Evolutionary conservation across 2,329 filamentous ascomycete genomes (phyloP).

Genomic region (Curvularia sp.): DNA sequence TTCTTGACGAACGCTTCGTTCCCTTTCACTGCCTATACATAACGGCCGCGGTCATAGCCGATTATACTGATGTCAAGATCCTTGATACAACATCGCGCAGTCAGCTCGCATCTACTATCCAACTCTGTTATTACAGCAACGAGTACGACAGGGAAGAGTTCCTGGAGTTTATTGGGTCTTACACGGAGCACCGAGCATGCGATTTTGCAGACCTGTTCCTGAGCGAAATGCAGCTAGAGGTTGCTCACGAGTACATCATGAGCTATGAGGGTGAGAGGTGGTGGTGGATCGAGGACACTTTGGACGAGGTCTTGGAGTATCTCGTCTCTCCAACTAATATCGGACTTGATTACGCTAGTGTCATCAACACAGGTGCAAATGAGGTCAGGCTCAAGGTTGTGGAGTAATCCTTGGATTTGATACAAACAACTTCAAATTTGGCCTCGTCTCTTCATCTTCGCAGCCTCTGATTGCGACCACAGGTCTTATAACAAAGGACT

Average conservation of each 20-base stretch:
- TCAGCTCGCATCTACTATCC: slow-evolving; percentile 2
- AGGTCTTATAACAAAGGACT: too few relatives aligned
- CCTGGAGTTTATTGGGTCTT: not conserved
- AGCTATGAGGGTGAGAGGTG: slow-evolving; percentile 7
- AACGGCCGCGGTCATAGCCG: slow-evolving; percentile 8
- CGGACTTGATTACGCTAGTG: not conserved
- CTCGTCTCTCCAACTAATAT: not conserved
- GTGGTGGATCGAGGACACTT: slow-evolving; percentile 13
- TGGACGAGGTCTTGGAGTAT: slow-evolving; percentile 10
- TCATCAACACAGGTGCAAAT: not conserved
- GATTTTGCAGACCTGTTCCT: not conserved
- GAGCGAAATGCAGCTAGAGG: slow-evolving; percentile 1
- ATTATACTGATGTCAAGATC: slow-evolving; percentile 14
- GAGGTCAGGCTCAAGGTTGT: slow-evolving; percentile 1
- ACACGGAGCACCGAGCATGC: not conserved
- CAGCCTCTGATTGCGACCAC: not conserved
- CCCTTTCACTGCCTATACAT: slow-evolving; percentile 13
- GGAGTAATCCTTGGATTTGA: not conserved
- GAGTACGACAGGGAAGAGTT: not conserved
- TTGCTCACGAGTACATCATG: slow-evolving; percentile 13
- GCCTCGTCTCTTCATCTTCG: not conserved
- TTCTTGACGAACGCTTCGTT: slow-evolving; percentile 13
- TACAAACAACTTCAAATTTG: not conserved
- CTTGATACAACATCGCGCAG: slow-evolving; percentile 8
- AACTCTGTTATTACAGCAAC: not conserved